Conservation (phyloP, 164 flowering plant genomes). For the Liriodendron chinense region DNA sequence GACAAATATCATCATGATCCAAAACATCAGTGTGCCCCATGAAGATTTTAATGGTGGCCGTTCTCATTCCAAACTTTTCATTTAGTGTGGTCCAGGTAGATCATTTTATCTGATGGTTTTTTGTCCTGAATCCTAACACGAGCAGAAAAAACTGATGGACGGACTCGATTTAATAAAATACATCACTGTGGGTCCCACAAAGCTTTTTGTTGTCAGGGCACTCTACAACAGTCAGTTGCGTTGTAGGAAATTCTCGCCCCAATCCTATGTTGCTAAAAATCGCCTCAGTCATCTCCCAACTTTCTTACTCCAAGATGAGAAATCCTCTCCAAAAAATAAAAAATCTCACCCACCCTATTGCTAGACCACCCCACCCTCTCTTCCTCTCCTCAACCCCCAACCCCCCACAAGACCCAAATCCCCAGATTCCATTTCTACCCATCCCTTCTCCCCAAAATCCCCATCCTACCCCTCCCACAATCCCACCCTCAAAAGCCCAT, state of each 20-base stretch:
- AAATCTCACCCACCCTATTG: neutral
- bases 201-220: neutral
- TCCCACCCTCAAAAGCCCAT: slow-evolving; percentile 12
- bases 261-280: neutral
- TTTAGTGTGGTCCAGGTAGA: too few species aligned
- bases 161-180: too few species aligned
- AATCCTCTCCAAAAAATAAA: neutral
- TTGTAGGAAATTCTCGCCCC: neutral
- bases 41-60: too few species aligned
- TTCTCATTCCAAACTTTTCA: too few species aligned
- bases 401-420: neutral
- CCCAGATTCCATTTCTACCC: slow-evolving; percentile 1
- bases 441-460: neutral
- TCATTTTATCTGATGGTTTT: too few species aligned
- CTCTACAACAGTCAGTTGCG: neutral
- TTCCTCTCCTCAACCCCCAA: neutral
- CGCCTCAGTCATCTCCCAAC: neutral
- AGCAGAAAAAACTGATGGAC: too few species aligned
- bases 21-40: too few species aligned
- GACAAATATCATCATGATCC: too few species aligned
- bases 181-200: too few species aligned
- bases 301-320: neutral
- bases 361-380: neutral
- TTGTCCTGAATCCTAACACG: too few species aligned
- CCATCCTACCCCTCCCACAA: neutral